phyloP scores from a whole-genome alignment of 1,284 basidiomycete species.

The Cutaneotrichosporon sp. region DNA sequence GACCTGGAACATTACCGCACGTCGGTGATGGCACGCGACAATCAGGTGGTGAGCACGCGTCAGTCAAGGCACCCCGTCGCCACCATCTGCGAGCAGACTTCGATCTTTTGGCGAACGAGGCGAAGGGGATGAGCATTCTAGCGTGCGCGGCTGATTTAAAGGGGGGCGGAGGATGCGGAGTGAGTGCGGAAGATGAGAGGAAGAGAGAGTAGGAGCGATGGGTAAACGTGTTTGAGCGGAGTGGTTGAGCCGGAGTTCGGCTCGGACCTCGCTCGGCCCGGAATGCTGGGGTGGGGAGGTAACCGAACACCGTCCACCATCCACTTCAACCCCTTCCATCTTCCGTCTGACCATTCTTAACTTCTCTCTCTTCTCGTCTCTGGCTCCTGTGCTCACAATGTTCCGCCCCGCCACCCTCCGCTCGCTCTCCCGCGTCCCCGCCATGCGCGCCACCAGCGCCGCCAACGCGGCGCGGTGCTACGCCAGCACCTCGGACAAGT shows the following conservation, averaged over 20 bases:
- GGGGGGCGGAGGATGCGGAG: background rate
- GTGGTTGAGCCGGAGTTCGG: background rate
- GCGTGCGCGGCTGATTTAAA: background rate
- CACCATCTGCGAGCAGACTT: background rate
- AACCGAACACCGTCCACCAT: background rate
- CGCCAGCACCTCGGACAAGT: conserved; percentile 9
- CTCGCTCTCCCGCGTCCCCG: background rate
- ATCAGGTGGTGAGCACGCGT: background rate
- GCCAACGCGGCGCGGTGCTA: conserved; percentile 1
- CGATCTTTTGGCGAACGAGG: background rate
- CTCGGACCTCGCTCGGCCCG: conserved; percentile 11
- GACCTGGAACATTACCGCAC: background rate
- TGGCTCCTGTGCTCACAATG: background rate
- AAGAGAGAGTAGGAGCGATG: too few species aligned
- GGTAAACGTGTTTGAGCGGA: too few species aligned
- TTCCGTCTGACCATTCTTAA: background rate
- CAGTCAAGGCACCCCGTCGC: background rate
- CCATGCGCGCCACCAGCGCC: background rate
- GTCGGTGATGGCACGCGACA: background rate
- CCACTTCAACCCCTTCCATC: too few species aligned
- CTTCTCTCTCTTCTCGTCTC: background rate
- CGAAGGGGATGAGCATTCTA: background rate
- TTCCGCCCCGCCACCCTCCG: background rate
- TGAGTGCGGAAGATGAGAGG: too few species aligned
- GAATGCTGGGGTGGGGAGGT: background rate